Evolutionary conservation across 768 basidiomycete genomes (phyloP), one percentile per base, ranked within the genome.

Genomic region (Mycena chlorophos): DNA sequence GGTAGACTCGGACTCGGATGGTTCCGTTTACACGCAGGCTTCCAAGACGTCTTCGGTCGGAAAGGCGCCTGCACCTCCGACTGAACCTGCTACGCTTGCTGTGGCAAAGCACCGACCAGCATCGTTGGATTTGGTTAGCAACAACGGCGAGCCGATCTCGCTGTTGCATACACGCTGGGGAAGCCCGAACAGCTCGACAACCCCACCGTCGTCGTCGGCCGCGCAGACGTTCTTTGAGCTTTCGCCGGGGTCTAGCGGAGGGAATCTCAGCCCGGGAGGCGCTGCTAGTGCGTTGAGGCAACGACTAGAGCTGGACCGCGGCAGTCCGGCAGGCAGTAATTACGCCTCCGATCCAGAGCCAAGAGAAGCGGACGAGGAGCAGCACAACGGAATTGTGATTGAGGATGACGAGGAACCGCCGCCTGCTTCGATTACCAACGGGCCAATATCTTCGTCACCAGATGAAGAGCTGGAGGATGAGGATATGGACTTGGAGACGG

Each of bases 151-250:
- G 31, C 66, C 64, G 37, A 72, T 75, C 4, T 75, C 75, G 0
- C 68, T 78, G 13, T 65, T 76, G 1, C 74, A 76, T 54, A 76
- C 76, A 20, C 69, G 63, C 5, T 77, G 74, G 75, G 73, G 68
- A 3, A 71, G 73, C 23, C 70, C 74, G 0, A 45, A 69, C 1
- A 65, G 65, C 3, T 74, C 73, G 13, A 45, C 63, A 3, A 54
- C 66, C 10, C 56, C 62, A 10, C 63, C 58, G 12, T 46, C 52
- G 13, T 61, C 62, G 27, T 58, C 62, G 19, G 38, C 55, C 16
- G 40, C 64, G 26, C 54, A 60, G 37, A 59, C 53, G n/a, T 55
- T 54, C 29, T 49, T 68, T 13, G 62, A 10, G 27, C 56, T 23
- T 64, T 61, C 40, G 60, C 59, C 65, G 17, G 40, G 40, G 8